Evolutionary conservation across 179 eudicot genomes (phyloP).

Genomic region (Nepenthes alata): DNA sequence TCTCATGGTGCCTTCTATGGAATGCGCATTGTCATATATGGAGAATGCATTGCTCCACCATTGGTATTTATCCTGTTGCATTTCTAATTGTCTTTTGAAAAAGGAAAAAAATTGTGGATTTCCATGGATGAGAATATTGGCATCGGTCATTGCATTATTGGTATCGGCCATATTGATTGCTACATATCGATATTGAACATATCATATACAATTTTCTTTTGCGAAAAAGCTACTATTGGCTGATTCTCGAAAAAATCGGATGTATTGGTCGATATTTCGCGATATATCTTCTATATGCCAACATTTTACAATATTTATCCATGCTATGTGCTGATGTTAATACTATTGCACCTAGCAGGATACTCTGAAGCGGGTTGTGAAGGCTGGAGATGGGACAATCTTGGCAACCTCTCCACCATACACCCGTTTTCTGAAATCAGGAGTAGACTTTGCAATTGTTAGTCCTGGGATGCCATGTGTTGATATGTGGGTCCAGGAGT

Average conservation of each 20-base stretch:
- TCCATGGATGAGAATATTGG: too few relatives aligned
- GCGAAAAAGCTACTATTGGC: too few relatives aligned
- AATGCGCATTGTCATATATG: constrained; percentile 70
- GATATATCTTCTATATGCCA: too few relatives aligned
- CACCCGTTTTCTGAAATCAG: constrained; percentile 65
- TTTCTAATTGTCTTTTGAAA: not conserved
- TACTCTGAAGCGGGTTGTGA: constrained; percentile 74
- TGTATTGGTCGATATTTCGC: too few relatives aligned
- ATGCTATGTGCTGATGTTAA: not conserved
- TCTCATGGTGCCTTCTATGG: constrained; percentile 93
- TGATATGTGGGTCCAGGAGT: constrained; percentile 89
- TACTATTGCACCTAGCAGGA: constrained; percentile 36
- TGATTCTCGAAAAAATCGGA: too few relatives aligned
- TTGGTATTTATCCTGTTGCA: constrained; percentile 36
- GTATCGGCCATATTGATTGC: too few relatives aligned
- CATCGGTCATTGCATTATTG: too few relatives aligned
- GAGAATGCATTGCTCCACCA: constrained; percentile 91
- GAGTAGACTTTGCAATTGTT: constrained; percentile 72
- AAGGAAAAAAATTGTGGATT: not conserved
- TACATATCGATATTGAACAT: too few relatives aligned
- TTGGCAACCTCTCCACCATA: constrained; percentile 93
- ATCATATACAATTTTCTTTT: too few relatives aligned
- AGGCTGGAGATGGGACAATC: constrained; percentile 92
- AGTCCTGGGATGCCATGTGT: constrained; percentile 82
- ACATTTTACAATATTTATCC: too few relatives aligned